Base-by-base conservation (phyloP, 345 rosid genomes). In the Brassica carinata region DNA sequence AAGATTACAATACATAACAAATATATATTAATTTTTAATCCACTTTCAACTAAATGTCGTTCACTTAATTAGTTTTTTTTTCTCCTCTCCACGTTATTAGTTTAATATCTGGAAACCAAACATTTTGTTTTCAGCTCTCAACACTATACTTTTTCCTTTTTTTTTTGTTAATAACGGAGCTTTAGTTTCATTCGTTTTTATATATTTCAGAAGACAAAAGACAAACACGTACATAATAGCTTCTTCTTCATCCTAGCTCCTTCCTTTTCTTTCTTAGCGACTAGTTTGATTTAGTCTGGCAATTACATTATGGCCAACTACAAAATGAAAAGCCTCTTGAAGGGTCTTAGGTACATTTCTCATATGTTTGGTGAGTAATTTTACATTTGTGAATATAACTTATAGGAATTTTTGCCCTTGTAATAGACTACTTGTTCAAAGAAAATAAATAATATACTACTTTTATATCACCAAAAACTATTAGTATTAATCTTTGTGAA, bases 291-390 rank as follows among this genome's bases (percentile, higher is more conserved):
- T 72, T 67, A 1, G 14, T 58, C 55, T 58, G 17, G 53, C 7
- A 9, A 33, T 15, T 55, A 64, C 11, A 77, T 34, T 67, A 86
- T 83, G 87, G 82, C 91, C 4, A 90, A 83, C 88, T 79, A 85
- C 79, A 91, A 85, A 84, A 85, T 92, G 92, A 92, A 90, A 79
- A 87, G 91, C 73, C 87, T 90, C 31, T 72, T 90, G 27, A 89
- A 86, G 79, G 90, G 93, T 78, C 83, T 92, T 5, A 82, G 92
- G 82, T 90, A 85, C 83, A 88, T 90, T 76, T 91, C 90, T 84
- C 89, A 90, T 65, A 88, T 89, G 3, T 92, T 90, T 80, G 97
- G 97, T 92, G 70, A 82, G 82, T 69, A 64, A 0, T 79, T 30
- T 8, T 76, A 43, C 1, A 7, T 5, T 40, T 15, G 3, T 51